Evolutionary conservation across 108 stramenopile genomes (phyloP).

Genomic region (Cyclotella sp.): DNA sequence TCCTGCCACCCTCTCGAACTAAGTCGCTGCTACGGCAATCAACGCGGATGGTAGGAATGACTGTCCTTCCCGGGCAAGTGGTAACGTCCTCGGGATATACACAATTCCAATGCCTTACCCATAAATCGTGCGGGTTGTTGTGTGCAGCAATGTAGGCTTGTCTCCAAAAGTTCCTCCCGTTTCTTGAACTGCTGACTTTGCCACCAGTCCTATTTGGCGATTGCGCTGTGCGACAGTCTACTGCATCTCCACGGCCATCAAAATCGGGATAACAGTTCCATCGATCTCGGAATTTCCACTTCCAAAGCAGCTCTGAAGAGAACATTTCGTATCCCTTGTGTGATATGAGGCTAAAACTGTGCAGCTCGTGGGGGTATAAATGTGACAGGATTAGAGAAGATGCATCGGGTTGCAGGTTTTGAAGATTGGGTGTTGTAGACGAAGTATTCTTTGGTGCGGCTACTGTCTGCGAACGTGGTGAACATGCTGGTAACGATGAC

Average conservation of each 20-base stretch:
- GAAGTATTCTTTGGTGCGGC: not conserved
- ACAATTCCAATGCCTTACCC: slow-evolving; percentile 79
- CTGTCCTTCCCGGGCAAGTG: slow-evolving; percentile 53
- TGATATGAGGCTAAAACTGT: slow-evolving; percentile 7
- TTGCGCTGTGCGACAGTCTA: not conserved
- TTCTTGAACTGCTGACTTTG: slow-evolving; percentile 4
- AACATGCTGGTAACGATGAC: not conserved
- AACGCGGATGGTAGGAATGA: slow-evolving; percentile 9
- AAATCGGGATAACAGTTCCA: slow-evolving; percentile 56
- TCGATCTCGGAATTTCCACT: slow-evolving; percentile 50
- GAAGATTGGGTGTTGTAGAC: not conserved
- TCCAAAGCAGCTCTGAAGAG: slow-evolving; percentile 49
- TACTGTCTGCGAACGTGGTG: not conserved
- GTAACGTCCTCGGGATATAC: slow-evolving; percentile 62
- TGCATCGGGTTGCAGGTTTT: slow-evolving; percentile 15
- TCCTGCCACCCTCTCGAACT: not conserved
- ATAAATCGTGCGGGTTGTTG: slow-evolving; percentile 67
- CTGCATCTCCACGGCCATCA: not conserved
- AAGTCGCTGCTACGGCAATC: not conserved
- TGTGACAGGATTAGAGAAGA: slow-evolving; percentile 21
- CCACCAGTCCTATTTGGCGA: not conserved
- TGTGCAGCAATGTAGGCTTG: slow-evolving; percentile 60
- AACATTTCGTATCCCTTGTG: slow-evolving; percentile 16
- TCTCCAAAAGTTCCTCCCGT: slow-evolving; percentile 40
- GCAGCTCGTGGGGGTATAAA: slow-evolving; percentile 22